Evolutionary conservation across 2,329 filamentous ascomycete species (phyloP).

Genomic region (Xylaria sp.): DNA sequence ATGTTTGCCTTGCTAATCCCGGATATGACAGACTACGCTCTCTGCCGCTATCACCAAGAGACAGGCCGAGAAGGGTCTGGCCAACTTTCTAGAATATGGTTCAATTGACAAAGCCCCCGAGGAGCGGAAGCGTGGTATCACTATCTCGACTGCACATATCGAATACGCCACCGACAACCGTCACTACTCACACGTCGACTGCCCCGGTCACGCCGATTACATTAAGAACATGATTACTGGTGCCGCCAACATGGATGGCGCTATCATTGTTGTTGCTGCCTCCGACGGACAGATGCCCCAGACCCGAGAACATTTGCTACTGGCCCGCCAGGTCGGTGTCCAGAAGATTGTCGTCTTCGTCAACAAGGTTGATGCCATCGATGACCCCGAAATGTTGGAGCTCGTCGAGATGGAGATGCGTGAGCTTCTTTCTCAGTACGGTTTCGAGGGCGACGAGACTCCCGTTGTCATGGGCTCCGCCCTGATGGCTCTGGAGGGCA

Average conservation of each 20-base stretch:
- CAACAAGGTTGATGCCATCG: conserved; percentile 98
- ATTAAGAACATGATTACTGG: conserved; percentile 99
- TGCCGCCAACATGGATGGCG: conserved; percentile 99
- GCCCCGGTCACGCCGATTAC: conserved; percentile 99
- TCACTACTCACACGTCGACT: conserved; percentile 99
- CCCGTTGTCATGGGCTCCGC: conserved; percentile 98
- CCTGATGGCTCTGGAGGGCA: conserved; percentile 89
- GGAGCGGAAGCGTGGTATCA: conserved; percentile 99
- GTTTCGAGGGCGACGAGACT: conserved; percentile 97
- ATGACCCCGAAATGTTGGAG: conserved; percentile 99
- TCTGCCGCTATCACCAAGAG: conserved; percentile 99
- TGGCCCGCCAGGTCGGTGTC: conserved; percentile 97
- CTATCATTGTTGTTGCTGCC: conserved; percentile 97
- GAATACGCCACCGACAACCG: conserved; percentile 94
- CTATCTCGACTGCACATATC: conserved; percentile 97
- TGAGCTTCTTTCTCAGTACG: conserved; percentile 90
- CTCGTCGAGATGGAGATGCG: conserved; percentile 99
- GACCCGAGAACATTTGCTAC: conserved; percentile 96
- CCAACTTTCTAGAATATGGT: conserved; percentile 96
- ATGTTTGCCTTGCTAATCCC: conserved; percentile 13
- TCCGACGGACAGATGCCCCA: conserved; percentile 99
- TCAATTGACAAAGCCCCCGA: conserved; percentile 99
- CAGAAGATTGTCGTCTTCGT: conserved; percentile 99
- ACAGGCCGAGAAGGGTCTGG: conserved; percentile 92
- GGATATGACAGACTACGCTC: conserved; percentile 81